A percentile compares a stretch with the other conserved stretches of the same genome.
Conservation (phyloP, 2,329 filamentous ascomycete genomes). For the Dactylonectria macrodidyma region DNA sequence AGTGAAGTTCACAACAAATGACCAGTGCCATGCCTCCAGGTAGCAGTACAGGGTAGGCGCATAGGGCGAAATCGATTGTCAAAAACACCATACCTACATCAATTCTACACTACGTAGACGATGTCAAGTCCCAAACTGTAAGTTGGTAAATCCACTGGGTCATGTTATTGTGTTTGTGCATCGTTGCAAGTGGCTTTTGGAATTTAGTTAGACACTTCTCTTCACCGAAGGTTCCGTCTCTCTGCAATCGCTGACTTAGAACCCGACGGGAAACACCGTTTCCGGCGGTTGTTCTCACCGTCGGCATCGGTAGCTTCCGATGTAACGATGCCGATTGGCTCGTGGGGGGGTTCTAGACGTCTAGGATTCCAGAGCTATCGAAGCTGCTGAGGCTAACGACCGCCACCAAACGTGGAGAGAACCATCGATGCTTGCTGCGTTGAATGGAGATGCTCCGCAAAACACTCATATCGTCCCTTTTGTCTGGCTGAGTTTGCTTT, state of each 20-base stretch:
- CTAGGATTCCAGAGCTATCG: background rate
- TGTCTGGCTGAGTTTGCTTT: background rate
- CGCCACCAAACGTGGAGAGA: slow-evolving; percentile 2
- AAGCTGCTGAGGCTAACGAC: background rate
- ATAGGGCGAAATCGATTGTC: no score
- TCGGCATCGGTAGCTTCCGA: slow-evolving; percentile 12
- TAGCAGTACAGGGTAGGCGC: no score
- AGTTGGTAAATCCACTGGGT: no score
- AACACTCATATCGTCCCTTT: background rate
- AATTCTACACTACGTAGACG: no score
- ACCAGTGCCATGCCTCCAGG: no score
- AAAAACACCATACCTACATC: no score
- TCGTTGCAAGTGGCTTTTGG: no score
- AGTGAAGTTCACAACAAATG: no score
- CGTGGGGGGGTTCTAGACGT: background rate
- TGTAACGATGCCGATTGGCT: slow-evolving; percentile 14
- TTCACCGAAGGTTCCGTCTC: background rate
- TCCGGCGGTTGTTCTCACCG: slow-evolving; percentile 1
- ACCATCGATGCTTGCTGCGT: background rate
- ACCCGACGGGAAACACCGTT: background rate
- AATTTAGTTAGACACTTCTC: background rate
- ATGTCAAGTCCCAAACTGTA: no score
- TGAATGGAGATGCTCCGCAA: background rate
- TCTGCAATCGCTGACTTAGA: background rate
- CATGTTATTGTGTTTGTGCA: no score